These are phyloP conservation scores for Fusarium sp. DNA, from an alignment of 2,329 filamentous ascomycete genomes.

Conservation along the genomic window DNA sequence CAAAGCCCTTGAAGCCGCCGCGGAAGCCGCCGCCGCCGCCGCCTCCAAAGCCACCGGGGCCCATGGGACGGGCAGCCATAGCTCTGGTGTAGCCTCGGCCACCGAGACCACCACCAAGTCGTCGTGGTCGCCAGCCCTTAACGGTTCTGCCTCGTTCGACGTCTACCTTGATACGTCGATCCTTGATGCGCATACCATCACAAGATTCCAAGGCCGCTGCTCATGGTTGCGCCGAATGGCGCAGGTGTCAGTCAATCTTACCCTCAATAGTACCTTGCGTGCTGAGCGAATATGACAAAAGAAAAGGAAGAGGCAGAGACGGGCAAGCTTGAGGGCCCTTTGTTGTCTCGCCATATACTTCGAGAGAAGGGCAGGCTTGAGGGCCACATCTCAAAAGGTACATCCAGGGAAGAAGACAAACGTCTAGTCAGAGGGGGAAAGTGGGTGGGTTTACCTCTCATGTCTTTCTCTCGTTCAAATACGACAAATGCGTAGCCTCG, in stretches of 20 bases:
- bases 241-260: slow-evolving; percentile 79
- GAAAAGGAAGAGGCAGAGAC: slow-evolving; percentile 58
- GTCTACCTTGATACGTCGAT: slow-evolving; percentile 92
- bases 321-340: slow-evolving; percentile 71
- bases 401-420: slow-evolving; percentile 45
- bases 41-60: slow-evolving; percentile 72
- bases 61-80: slow-evolving; percentile 78
- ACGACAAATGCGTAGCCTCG: slow-evolving; percentile 97
- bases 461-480: slow-evolving; percentile 96
- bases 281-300: slow-evolving; percentile 44
- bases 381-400: slow-evolving; percentile 57
- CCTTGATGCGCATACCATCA: slow-evolving; percentile 93
- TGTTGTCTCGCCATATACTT: slow-evolving; percentile 62
- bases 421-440: slow-evolving; percentile 49
- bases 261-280: slow-evolving; percentile 57
- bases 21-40: slow-evolving; percentile 68
- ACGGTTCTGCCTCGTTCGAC: slow-evolving; percentile 97
- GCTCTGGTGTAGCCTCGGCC: slow-evolving; percentile 94
- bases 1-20: slow-evolving; percentile 63
- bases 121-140: slow-evolving; percentile 91
- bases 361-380: slow-evolving; percentile 59
- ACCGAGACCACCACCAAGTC: slow-evolving; percentile 92
- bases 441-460: slow-evolving; percentile 87
- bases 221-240: slow-evolving; percentile 70
- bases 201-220: slow-evolving; percentile 89